Conservation (phyloP, 306 rosid genomes). For the Malus sylvestris region DNA sequence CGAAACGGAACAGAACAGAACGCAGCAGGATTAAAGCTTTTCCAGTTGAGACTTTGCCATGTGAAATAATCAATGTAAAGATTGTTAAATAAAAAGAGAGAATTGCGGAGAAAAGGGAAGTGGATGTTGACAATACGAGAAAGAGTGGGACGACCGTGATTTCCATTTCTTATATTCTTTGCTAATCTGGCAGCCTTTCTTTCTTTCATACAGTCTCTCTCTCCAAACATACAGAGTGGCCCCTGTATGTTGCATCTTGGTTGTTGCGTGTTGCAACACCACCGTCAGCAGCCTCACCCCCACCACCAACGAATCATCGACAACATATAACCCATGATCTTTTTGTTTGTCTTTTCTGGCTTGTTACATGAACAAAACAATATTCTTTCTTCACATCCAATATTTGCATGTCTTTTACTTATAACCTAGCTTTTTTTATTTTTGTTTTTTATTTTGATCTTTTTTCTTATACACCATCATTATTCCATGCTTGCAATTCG, state of each 20-base stretch:
- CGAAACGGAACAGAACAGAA: background rate
- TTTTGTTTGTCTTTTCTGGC: slow-evolving; percentile 20
- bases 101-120: slow-evolving; percentile 66
- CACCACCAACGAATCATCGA: slow-evolving; percentile 20
- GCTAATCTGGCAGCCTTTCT: slow-evolving; percentile 75
- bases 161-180: slow-evolving; percentile 80
- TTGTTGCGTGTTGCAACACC: slow-evolving; percentile 10
- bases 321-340: slow-evolving; percentile 8
- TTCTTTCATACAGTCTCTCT: background rate
- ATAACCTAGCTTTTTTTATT: background rate
- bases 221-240: slow-evolving; percentile 21
- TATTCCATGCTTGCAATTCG: background rate
- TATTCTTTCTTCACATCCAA: background rate
- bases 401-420: background rate
- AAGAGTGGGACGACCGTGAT: slow-evolving; percentile 70
- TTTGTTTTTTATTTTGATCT: background rate
- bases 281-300: background rate
- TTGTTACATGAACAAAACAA: background rate
- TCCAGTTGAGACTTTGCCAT: background rate
- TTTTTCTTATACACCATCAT: background rate
- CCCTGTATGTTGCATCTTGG: slow-evolving; percentile 33
- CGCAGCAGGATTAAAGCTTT: background rate
- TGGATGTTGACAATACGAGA: slow-evolving; percentile 65
- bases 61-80: background rate
- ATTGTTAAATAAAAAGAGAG: slow-evolving; percentile 26